Evolutionary conservation across 257 asterid species (phyloP), one percentile per base, ranked within the genome.

Genomic region (Primulina huaijiensis): DNA sequence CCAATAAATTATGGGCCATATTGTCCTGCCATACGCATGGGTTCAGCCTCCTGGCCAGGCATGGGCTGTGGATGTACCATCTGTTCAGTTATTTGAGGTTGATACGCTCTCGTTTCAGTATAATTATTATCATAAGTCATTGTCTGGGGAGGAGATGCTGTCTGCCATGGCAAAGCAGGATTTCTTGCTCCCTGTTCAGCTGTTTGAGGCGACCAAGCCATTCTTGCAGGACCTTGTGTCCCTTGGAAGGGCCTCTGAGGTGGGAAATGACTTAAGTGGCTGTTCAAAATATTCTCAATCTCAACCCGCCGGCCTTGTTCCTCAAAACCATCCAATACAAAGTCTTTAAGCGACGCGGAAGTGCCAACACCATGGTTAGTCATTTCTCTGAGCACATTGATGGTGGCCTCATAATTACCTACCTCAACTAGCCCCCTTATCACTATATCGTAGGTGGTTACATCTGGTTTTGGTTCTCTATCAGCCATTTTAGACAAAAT

Each of bases 381-480:
- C 87, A 89, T 90, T 80, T 85, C 90, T 53, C 77, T 56, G 2
- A 82, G 79, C 82, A 89, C 65, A 76, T 79, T 78, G 69, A 62
- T 50, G 57, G 77, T 57, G 20, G 79, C 83, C 62, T 88, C 90
- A 61, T 73, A 80, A 71, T 77, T 76, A 64, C 87, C 87, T 23
- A 72, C 82, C 21, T 70, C 72, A 17, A 86, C 85, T 9, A 92
- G 84, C 23, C 88, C 97, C 82, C 83, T 87, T 68, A 87, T 74
- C 71, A 92, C 88, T 65, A 87, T 58, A 60, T 88, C 96, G 70
- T 84, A 90, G 7, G 92, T 92, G 16, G 85, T 85, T 55, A 81
- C 92, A 81, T 92, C 97, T 6, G 97, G 89, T 59, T 80, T 88
- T n/a, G 96, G 97, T 65, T 92, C 98, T 75, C 73, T 84, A 59